Percentiles rank a stretch among this genome's conserved stretches.
These are phyloP conservation scores for Teunomyces pallodes DNA, from an alignment of 805 yeast genomes.

Conservation along the genomic window DNA sequence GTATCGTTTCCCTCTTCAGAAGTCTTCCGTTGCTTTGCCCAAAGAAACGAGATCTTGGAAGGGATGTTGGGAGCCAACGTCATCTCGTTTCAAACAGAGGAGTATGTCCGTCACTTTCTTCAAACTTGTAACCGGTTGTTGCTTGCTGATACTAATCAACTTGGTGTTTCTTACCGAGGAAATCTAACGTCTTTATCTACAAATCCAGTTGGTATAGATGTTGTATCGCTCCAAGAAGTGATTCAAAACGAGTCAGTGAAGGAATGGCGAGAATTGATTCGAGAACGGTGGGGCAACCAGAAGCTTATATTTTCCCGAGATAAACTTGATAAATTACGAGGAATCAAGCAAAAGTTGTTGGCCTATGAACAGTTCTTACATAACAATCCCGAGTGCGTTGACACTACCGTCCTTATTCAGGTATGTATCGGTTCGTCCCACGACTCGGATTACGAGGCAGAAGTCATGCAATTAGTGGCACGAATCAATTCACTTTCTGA, in stretches of 20 bases:
- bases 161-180: constrained; percentile 60
- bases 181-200: constrained; percentile 54
- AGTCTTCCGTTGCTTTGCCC: constrained; percentile 91
- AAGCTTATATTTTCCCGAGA: constrained; percentile 82
- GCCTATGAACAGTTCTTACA: constrained; percentile 81
- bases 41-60: constrained; percentile 67
- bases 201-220: constrained; percentile 80
- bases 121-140: constrained; percentile 85
- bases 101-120: constrained; percentile 88
- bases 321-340: constrained; percentile 82
- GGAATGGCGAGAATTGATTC: constrained; percentile 67
- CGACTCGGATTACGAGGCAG: constrained; percentile 67
- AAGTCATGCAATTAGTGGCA: constrained; percentile 73
- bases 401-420: constrained; percentile 73
- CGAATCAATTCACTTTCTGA: constrained; percentile 77
- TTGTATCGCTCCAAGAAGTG: constrained; percentile 48
- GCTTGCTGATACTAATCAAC: constrained; percentile 73
- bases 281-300: constrained; percentile 74
- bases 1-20: constrained; percentile 95
- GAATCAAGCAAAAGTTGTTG: constrained; percentile 79
- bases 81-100: constrained; percentile 86
- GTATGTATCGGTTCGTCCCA: constrained; percentile 62
- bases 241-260: constrained; percentile 49
- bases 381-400: constrained; percentile 68
- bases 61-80: constrained; percentile 90